Base-by-base conservation (phyloP, 768 basidiomycete species). In the Boletus patriciae region DNA sequence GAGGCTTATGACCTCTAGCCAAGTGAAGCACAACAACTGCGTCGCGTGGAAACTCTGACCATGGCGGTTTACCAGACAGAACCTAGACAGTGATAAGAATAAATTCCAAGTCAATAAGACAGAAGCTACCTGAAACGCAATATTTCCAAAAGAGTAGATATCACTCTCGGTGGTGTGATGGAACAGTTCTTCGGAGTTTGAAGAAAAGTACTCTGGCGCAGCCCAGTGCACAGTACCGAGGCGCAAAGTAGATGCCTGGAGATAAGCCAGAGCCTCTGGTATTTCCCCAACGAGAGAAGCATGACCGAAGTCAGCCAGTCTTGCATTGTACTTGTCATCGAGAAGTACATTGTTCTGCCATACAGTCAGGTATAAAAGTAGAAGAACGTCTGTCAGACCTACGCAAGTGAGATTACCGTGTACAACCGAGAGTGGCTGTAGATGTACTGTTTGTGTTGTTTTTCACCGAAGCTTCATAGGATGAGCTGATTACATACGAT, bases 371-470 rank as follows among this genome's bases (percentile, higher is more conserved):
- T 21, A 42, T 10, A 41, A 44, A 23, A 38, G 21, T n/a, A 43
- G 8, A 13, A 4, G 16, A 15, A 25, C 6, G 3, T 34, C 16
- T 33, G 16, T 9, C n/a, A 41, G 38, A 50, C 59, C 2, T 46
- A 57, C 61, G 7, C 37, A 34, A 46, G 44, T 41, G 29, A 62
- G 60, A 44, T 62, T 46, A 15, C 55, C 56, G 12, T 62, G 46
- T 8, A 52, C 38, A 40, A 53, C 40, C 8, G 29, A 56, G 19
- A 23, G 31, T 9, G 61, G 58, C 44, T 54, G 48, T 16, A 62
- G 58, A 47, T 54, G 48, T 16, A 62, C 49, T 54, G 19, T 46
- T 9, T 13, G 23, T 15, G 36, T 15, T 48, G 31, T 51, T n/a
- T 4, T 47, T 51, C 25, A 34, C 21, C 6, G 8, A 38, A 50